phyloP scores from a whole-genome alignment of 208 protist species.

The Leishmania tarentolae region DNA sequence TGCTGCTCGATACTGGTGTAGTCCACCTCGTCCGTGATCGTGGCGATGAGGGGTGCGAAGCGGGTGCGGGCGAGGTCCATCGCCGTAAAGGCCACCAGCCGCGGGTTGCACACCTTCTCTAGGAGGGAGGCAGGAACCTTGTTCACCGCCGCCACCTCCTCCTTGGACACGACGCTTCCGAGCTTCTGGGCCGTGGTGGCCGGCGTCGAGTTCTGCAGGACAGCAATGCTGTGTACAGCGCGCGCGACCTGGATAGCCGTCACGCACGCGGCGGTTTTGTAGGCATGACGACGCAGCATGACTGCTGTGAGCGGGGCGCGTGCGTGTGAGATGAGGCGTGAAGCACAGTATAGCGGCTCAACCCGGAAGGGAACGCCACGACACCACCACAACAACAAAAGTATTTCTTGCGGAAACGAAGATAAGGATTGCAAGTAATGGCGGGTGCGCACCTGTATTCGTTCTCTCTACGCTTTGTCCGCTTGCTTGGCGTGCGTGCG shows the following conservation, averaged over 20 bases:
- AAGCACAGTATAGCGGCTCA: not conserved
- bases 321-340: not conserved
- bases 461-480: not conserved
- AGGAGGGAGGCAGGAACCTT: constrained; percentile 54
- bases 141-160: constrained; percentile 59
- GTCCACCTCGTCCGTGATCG: constrained; percentile 54
- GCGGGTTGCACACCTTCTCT: constrained; percentile 49
- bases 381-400: not conserved
- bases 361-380: not conserved
- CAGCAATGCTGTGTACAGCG: constrained; percentile 54
- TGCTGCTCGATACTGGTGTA: constrained; percentile 60
- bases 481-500: not conserved
- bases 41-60: constrained; percentile 67
- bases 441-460: not conserved
- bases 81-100: constrained; percentile 57
- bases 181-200: constrained; percentile 48
- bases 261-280: constrained; percentile 12
- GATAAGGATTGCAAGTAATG: not conserved
- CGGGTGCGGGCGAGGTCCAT: constrained; percentile 70
- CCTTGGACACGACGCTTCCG: constrained; percentile 42
- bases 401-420: not conserved
- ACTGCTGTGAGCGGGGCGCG: not conserved
- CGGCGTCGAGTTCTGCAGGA: constrained; percentile 42
- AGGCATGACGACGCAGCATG: constrained; percentile 31
- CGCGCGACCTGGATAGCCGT: constrained; percentile 24